Percentiles rank a stretch among this genome's conserved stretches.
These are phyloP conservation scores for Dichotomocladium elegans DNA, from an alignment of 371 early-diverging fungal species.

Conservation along the genomic window DNA sequence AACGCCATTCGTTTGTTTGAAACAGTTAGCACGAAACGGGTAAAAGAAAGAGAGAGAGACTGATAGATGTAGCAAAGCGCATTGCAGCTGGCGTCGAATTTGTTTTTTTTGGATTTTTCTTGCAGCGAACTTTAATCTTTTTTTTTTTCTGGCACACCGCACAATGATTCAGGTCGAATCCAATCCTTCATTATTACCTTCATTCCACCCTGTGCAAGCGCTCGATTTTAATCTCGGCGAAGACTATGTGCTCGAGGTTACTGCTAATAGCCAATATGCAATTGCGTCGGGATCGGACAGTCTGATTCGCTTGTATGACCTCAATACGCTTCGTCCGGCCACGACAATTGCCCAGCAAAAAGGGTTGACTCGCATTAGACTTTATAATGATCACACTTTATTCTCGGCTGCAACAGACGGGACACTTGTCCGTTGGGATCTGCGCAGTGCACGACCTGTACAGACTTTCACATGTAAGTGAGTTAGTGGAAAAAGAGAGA, in stretches of 20 bases:
- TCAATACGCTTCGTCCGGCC: slow-evolving; percentile 44
- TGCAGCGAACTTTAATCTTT: not conserved
- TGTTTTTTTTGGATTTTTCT: not conserved
- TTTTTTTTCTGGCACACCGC: not conserved
- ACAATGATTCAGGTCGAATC: slow-evolving; percentile 8
- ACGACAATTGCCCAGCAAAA: slow-evolving; percentile 44
- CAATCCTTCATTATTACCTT: slow-evolving; percentile 18
- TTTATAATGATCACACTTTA: slow-evolving; percentile 56
- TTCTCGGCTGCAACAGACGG: slow-evolving; percentile 66
- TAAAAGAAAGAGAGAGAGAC: too few relatives aligned
- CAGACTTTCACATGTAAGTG: slow-evolving; percentile 60
- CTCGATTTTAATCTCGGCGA: slow-evolving; percentile 44
- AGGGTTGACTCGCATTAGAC: slow-evolving; percentile 58
- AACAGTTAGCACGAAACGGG: too few relatives aligned
- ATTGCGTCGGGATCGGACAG: slow-evolving; percentile 68
- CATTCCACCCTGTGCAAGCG: slow-evolving; percentile 30
- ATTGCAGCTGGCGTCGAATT: not conserved
- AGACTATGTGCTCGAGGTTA: slow-evolving; percentile 66
- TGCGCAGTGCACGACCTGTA: slow-evolving; percentile 50
- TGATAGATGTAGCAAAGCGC: not conserved
- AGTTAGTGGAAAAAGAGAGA: too few relatives aligned
- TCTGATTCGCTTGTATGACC: slow-evolving; percentile 66
- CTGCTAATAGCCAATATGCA: slow-evolving; percentile 49
- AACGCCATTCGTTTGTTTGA: too few relatives aligned
- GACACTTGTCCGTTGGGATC: slow-evolving; percentile 67